Base-by-base conservation (phyloP, 2,329 filamentous ascomycete species). In the Microdochium nivale region DNA sequence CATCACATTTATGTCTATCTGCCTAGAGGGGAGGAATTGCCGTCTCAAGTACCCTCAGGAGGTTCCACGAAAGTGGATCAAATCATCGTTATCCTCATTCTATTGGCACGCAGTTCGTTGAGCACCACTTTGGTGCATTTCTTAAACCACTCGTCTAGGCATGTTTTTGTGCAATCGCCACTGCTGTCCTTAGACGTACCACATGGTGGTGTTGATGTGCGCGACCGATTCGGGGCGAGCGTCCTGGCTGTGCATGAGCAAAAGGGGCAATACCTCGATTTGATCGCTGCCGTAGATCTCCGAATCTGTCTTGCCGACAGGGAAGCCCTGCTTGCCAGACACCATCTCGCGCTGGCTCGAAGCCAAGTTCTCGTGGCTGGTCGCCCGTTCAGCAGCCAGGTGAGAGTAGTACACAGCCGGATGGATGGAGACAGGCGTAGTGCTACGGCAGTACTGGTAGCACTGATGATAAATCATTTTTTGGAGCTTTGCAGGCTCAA, bases 351-450 rank as follows among this genome's bases (percentile, higher is more conserved):
- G 66, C 14, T 73, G 70, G 16, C 73, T 77, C 0, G 72, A 64
- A 0, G 71, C 62, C 3, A 71, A 58, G 53, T 75, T 66, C 61
- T 92, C 84, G 57, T 99, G 94, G 3, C 83, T 75, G 51, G 84
- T 83, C 21, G 88, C 90, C 49, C 94, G 88, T 53, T 83, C 82
- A 9, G 90, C 86, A 32, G 91, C 90, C 56, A 99, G 70, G 68
- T 99, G 94, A 0, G 95, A 90, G 60, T 99, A 99, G 76, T 99
- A 99, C 0, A 97, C 86, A 0, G 94, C 90, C 0, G 94, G 94
- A 58, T 84, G 88, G 0, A 94, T 70, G 0, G 91, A 96, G 0
- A 99, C 91, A 0, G 94, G 90, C 0, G 92, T 97, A 0, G 91
- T 97, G 0, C 91, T 94, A 16, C 94, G 83, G 51, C 87, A 85